Evolutionary conservation across 768 basidiomycete genomes (phyloP).

Genomic region (Gloeostereum incarnatum): DNA sequence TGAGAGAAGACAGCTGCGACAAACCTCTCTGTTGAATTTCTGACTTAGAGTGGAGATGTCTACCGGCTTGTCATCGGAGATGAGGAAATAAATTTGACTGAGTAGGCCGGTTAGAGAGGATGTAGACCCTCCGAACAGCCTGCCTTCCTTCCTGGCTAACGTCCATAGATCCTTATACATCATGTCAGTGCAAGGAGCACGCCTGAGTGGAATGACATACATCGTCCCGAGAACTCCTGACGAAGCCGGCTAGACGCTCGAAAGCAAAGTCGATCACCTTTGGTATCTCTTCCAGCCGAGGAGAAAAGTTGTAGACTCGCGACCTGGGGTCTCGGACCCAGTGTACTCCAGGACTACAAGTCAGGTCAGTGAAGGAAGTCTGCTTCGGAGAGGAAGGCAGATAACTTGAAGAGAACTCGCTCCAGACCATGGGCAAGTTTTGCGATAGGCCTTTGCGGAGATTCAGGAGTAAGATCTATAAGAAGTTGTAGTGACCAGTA

Average conservation of each 20-base stretch:
- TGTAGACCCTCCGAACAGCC: constrained; percentile 76
- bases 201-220: constrained; percentile 23
- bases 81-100: constrained; percentile 79
- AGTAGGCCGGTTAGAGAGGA: constrained; percentile 82
- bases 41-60: constrained; percentile 53
- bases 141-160: constrained; percentile 49
- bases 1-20: constrained; percentile 11
- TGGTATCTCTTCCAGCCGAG: constrained; percentile 65
- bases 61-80: constrained; percentile 63
- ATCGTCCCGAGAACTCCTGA: constrained; percentile 70
- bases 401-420: constrained; percentile 73
- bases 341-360: constrained; percentile 72
- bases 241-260: constrained; percentile 62
- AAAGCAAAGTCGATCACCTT: constrained; percentile 80
- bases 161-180: constrained; percentile 47
- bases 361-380: neutral
- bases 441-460: constrained; percentile 41
- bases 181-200: neutral
- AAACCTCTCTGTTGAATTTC: constrained; percentile 51
- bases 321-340: constrained; percentile 85
- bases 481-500: too few relatives aligned
- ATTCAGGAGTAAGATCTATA: constrained; percentile 31
- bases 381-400: constrained; percentile 13
- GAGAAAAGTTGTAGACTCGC: constrained; percentile 76
- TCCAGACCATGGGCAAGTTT: constrained; percentile 54